These are phyloP conservation scores for Avena sativa DNA, from an alignment of 176 grass and related monocot genomes.

Conservation along the genomic window DNA sequence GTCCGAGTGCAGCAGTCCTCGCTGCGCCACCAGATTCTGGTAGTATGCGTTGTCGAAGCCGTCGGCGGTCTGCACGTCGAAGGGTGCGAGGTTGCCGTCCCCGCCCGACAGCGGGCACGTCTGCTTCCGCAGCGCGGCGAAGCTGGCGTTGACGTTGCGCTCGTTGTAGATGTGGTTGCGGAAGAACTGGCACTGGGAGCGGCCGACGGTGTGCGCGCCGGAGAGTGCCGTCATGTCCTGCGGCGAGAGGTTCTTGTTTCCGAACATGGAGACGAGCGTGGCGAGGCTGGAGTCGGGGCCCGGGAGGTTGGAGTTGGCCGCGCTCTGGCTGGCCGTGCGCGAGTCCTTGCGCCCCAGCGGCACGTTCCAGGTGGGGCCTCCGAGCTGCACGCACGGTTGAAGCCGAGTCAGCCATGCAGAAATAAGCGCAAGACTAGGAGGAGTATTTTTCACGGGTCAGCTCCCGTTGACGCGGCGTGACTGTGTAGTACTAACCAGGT, in stretches of 20 bases:
- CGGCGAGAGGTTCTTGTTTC: constrained; percentile 51
- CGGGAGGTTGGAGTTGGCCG: constrained; percentile 72
- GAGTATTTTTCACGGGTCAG: not conserved
- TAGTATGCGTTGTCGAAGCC: constrained; percentile 87
- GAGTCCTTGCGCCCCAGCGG: constrained; percentile 69
- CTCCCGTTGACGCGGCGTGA: not conserved
- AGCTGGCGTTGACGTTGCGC: constrained; percentile 60
- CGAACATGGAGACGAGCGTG: constrained; percentile 58
- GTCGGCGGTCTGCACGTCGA: constrained; percentile 71
- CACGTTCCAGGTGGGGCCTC: constrained; percentile 75
- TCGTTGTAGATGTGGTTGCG: constrained; percentile 77
- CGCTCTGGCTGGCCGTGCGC: constrained; percentile 64
- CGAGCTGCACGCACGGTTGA: constrained; percentile 42
- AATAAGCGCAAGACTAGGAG: not conserved
- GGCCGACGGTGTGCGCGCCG: constrained; percentile 79
- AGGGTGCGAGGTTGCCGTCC: constrained; percentile 59
- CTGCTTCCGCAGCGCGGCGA: constrained; percentile 52
- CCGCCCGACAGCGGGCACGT: constrained; percentile 68
- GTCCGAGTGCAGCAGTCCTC: constrained; percentile 78
- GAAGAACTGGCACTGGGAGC: constrained; percentile 69
- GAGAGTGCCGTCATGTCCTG: constrained; percentile 91
- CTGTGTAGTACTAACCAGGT: constrained; percentile 50
- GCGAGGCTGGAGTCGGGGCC: constrained; percentile 51
- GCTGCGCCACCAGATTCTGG: constrained; percentile 55
- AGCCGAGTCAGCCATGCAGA: not conserved